Percentiles rank a stretch among this genome's conserved stretches.
Evolutionary conservation across 2,329 filamentous ascomycete species (phyloP).

Genomic region (Aspergillus japonicus): DNA sequence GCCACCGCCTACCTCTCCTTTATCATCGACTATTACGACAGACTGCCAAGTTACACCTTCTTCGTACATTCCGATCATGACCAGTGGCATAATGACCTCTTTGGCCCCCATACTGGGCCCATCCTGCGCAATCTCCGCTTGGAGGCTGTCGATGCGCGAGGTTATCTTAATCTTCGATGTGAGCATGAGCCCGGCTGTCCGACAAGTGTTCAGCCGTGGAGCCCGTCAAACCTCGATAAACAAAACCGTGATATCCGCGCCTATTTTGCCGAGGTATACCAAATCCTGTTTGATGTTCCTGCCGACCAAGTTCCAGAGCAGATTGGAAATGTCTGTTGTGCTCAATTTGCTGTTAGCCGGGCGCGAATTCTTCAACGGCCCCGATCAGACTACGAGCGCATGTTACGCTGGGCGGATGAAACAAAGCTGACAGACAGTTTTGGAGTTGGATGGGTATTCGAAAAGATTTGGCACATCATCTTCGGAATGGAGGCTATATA

Average conservation of each 20-base stretch:
- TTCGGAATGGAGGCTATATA: conserved; percentile 30
- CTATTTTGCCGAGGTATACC: conserved; percentile 28
- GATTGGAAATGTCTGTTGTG: conserved; percentile 35
- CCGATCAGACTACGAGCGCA: conserved; percentile 32
- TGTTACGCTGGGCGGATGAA: conserved; percentile 33
- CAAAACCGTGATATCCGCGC: conserved; percentile 26
- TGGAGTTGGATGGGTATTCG: conserved; percentile 31
- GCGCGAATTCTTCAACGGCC: conserved; percentile 30
- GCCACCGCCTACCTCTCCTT: conserved; percentile 63
- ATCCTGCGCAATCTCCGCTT: conserved; percentile 34
- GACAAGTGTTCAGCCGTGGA: conserved; percentile 35
- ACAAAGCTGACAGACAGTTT: conserved; percentile 32
- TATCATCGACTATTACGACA: conserved; percentile 61
- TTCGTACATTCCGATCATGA: conserved; percentile 61
- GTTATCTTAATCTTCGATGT: conserved; percentile 44
- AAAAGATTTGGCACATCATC: conserved; percentile 36
- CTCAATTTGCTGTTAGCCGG: conserved; percentile 37
- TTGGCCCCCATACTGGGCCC: conserved; percentile 28
- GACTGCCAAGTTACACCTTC: conserved; percentile 57
- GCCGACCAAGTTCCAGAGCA: conserved; percentile 24
- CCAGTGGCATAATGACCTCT: conserved; percentile 59
- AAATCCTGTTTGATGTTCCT: conserved; percentile 25
- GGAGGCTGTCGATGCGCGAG: conserved; percentile 36
- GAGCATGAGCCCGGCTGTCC: conserved; percentile 39
- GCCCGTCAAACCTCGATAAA: conserved; percentile 22